Percentiles rank a stretch among this genome's conserved stretches.
Conservation (phyloP, 208 protist genomes). For the Leishmania mexicana region DNA sequence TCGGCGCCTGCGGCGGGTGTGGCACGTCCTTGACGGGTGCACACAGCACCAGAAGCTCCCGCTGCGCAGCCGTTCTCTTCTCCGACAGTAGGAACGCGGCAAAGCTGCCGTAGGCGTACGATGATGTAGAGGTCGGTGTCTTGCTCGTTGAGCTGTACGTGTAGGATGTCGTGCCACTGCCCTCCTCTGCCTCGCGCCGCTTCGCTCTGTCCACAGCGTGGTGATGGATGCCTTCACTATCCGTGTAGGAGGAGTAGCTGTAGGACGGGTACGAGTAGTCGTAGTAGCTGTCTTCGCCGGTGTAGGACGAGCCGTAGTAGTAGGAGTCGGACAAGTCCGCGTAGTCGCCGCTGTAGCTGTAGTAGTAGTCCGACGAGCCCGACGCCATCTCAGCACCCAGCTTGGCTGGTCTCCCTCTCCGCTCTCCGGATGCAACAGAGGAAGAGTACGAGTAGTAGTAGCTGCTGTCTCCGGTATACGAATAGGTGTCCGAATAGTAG, state of each 20-base stretch:
- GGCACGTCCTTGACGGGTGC: slow-evolving; percentile 43
- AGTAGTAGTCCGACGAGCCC: slow-evolving; percentile 16
- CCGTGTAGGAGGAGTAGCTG: slow-evolving; percentile 26
- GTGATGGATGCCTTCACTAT: slow-evolving; percentile 11
- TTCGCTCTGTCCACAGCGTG: neutral
- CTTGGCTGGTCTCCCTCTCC: neutral
- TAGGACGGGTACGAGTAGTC: slow-evolving; percentile 3
- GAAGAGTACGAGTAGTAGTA: slow-evolving; percentile 35
- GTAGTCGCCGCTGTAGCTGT: slow-evolving; percentile 18
- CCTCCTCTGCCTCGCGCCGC: neutral
- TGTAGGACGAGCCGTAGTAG: slow-evolving; percentile 19
- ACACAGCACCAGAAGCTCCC: slow-evolving; percentile 53
- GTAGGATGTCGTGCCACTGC: slow-evolving; percentile 1
- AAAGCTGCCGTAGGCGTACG: slow-evolving; percentile 32
- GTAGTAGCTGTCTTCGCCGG: slow-evolving; percentile 9
- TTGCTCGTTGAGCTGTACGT: slow-evolving; percentile 26
- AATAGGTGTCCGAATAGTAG: slow-evolving; percentile 2
- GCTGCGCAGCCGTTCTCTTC: neutral
- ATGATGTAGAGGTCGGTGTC: slow-evolving; percentile 35
- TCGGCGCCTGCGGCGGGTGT: slow-evolving; percentile 34
- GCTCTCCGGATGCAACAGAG: neutral
- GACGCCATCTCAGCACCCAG: neutral
- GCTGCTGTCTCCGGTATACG: slow-evolving; percentile 7
- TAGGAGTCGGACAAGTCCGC: slow-evolving; percentile 20
- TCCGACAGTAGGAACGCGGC: slow-evolving; percentile 7